These are phyloP conservation scores for Danielozyma ontarioensis DNA, from an alignment of 805 yeast species.

Conservation along the genomic window DNA sequence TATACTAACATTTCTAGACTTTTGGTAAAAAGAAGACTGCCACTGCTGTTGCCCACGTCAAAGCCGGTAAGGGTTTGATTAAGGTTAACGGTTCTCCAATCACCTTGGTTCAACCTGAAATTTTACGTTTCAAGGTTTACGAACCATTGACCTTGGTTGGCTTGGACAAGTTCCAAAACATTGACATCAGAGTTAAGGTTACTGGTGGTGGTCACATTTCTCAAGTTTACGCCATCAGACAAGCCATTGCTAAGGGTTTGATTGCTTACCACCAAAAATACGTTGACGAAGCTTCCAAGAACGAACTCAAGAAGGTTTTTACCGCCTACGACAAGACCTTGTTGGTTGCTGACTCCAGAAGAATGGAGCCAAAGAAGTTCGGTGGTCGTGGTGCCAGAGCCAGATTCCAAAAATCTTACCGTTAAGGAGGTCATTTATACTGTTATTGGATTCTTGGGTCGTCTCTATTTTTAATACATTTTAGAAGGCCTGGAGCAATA, in stretches of 20 bases:
- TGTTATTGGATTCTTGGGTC: background rate
- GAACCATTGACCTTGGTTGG: slow-evolving; percentile 99
- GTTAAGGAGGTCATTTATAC: slow-evolving; percentile 50
- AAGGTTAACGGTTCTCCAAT: slow-evolving; percentile 99
- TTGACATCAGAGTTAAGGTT: slow-evolving; percentile 98
- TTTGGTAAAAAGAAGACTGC: slow-evolving; percentile 99
- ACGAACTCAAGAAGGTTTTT: slow-evolving; percentile 98
- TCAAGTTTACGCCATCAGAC: slow-evolving; percentile 99
- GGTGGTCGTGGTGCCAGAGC: slow-evolving; percentile 99
- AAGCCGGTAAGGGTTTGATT: slow-evolving; percentile 98
- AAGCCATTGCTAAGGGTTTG: slow-evolving; percentile 99
- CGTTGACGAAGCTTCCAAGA: slow-evolving; percentile 99
- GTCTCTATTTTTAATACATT: background rate
- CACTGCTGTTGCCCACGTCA: slow-evolving; percentile 99
- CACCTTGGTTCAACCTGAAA: slow-evolving; percentile 98
- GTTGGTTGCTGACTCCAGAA: slow-evolving; percentile 98
- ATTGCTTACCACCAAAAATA: slow-evolving; percentile 99
- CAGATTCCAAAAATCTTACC: slow-evolving; percentile 99
- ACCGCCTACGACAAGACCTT: slow-evolving; percentile 98
- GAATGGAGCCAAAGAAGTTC: slow-evolving; percentile 99
- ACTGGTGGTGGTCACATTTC: slow-evolving; percentile 99
- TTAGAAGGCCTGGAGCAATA: too few relatives aligned
- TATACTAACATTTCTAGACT: slow-evolving; percentile 57
- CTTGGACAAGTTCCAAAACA: slow-evolving; percentile 96
- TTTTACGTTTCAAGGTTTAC: slow-evolving; percentile 98